Base-by-base conservation (phyloP, 805 yeast species). In the Teunomyces tritomae region DNA sequence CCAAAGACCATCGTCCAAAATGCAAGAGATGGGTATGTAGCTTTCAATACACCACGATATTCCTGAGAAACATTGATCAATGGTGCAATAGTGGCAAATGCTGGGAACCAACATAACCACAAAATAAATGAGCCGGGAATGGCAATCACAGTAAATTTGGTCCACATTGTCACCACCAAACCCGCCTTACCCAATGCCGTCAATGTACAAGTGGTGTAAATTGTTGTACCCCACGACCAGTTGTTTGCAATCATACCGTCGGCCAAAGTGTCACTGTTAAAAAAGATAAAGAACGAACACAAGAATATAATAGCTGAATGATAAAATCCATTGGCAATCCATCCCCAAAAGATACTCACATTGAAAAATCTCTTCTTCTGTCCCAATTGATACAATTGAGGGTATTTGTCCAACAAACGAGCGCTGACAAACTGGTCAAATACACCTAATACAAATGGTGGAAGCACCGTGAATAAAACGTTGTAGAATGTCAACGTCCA, bases 401-500 rank as follows among this genome's bases (percentile, higher is more conserved):
- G 98, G 63, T 95, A 95, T 47, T 94, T 80, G 56, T 89, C 94
- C 39, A 95, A 73, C 61, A 92, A 78, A 54, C 96, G 77, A 16
- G 97, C 96, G 53, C 89, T 85, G 43, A 94, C 90, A 70, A 89
- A 94, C 67, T 94, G 99, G 67, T 94, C 99, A 71, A 94, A 90
- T 4, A 95, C 89, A 48, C 99, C 99, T 57, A 94, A 75, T 2
- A 92, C 95, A 68, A 94, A 88, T 0, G 99, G 99, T 2, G 99
- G 99, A 39, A 89, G 72, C 28, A 88, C 97, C 0, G 98, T 89
- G 68, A 92, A 94, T 46, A 95, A 77, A 8, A 95, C 96, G 62
- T 95, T 94, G 73, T 94, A 95, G 55, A 88, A 87, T 0, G 99
- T 94, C 63, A 95, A 82, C 0, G 97, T 89, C 99, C 99, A 94